These are phyloP conservation scores for Apium graveolens DNA, from an alignment of 129 eudicot species.

Conservation along the genomic window DNA sequence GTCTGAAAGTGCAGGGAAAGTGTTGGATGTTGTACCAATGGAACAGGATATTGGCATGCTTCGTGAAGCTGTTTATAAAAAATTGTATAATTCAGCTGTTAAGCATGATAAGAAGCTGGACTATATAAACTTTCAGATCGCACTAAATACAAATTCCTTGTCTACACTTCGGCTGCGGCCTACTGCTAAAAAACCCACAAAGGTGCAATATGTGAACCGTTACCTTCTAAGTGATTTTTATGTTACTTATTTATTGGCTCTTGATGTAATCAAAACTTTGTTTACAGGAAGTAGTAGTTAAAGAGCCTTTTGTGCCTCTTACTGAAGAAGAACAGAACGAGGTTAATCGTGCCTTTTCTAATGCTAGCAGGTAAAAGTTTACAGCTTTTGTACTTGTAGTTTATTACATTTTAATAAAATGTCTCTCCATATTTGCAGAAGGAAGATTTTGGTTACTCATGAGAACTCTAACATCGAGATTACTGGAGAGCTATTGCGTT, in stretches of 20 bases:
- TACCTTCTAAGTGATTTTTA: constrained; percentile 8
- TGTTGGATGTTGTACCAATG: not conserved
- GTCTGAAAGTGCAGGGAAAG: not conserved
- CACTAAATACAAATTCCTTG: not conserved
- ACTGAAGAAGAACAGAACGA: constrained; percentile 44
- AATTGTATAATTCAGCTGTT: constrained; percentile 3
- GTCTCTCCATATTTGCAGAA: constrained; percentile 33
- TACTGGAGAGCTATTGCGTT: constrained; percentile 65
- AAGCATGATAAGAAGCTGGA: constrained; percentile 1
- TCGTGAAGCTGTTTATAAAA: not conserved
- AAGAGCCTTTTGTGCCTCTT: constrained; percentile 69
- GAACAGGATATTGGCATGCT: not conserved
- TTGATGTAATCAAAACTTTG: not conserved
- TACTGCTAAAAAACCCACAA: constrained; percentile 5
- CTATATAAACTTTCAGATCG: not conserved
- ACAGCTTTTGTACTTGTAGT: not conserved
- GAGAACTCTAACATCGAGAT: constrained; percentile 68
- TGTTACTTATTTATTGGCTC: not conserved
- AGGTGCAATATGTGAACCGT: constrained; percentile 6
- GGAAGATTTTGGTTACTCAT: constrained; percentile 71
- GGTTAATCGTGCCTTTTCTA: constrained; percentile 53
- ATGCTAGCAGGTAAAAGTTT: constrained; percentile 42
- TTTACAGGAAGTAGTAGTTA: constrained; percentile 39
- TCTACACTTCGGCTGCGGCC: not conserved
- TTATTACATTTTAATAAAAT: constrained; percentile 12